Evolutionary conservation across 169 alveolate genomes (phyloP).

Genomic region (Plasmodium blacklocki): DNA sequence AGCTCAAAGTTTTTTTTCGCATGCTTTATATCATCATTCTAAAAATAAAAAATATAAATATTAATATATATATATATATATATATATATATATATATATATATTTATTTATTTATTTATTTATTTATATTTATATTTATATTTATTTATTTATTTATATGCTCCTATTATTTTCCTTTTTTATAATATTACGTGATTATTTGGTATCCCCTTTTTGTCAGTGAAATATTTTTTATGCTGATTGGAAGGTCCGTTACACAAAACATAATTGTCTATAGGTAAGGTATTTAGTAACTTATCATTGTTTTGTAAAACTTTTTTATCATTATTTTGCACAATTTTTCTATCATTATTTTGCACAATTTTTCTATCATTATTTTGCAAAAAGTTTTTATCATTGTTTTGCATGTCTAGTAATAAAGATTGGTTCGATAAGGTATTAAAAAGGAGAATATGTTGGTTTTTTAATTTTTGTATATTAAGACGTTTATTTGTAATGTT

Average conservation of each 20-base stretch:
- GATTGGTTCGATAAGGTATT: slow-evolving; percentile 50
- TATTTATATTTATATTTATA: no score
- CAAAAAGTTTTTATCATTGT: neutral
- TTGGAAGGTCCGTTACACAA: neutral
- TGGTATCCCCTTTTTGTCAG: slow-evolving; percentile 69
- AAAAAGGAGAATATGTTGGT: slow-evolving; percentile 30
- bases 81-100: no score
- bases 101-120: no score
- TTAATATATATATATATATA: no score
- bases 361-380: neutral
- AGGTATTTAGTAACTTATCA: neutral
- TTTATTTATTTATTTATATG: no score
- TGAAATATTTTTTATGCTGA: slow-evolving; percentile 13
- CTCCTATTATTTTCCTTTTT: neutral
- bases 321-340: neutral
- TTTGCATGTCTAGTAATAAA: slow-evolving; percentile 33
- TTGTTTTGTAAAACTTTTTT: neutral
- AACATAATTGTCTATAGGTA: neutral
- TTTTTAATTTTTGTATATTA: slow-evolving; percentile 48
- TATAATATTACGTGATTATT: slow-evolving; percentile 14
- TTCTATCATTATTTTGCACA: slow-evolving; percentile 4
- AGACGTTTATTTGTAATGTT: slow-evolving; percentile 43
- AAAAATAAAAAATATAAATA: neutral
- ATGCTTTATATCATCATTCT: slow-evolving; percentile 32
- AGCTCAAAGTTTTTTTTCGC: slow-evolving; percentile 15